Conservation (phyloP, 495 filamentous ascomycete species). For the Hapsidospora chrysogenum region DNA sequence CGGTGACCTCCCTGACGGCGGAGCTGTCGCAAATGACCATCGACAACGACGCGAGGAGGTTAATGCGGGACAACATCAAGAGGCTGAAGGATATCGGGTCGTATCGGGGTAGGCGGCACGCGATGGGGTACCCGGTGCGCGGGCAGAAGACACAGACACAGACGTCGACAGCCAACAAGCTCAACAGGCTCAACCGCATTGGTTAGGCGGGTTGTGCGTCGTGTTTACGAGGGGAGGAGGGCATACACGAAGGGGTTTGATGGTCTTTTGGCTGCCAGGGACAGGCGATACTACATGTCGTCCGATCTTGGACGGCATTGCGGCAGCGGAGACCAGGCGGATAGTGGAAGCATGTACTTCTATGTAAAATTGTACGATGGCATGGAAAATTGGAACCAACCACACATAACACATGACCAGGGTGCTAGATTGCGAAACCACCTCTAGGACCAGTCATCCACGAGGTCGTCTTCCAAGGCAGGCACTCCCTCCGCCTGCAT, state of each 20-base stretch:
- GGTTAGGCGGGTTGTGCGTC: too few relatives aligned
- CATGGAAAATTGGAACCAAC: too few relatives aligned
- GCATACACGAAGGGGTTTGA: too few relatives aligned
- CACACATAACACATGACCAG: too few relatives aligned
- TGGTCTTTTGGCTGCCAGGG: too few relatives aligned
- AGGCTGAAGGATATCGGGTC: constrained; percentile 81
- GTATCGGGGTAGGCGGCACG: constrained; percentile 81
- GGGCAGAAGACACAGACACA: constrained; percentile 79
- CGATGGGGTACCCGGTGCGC: constrained; percentile 70
- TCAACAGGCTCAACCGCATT: constrained; percentile 74
- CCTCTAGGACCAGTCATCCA: not conserved
- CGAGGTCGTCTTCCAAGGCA: constrained; percentile 44
- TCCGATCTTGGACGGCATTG: too few relatives aligned
- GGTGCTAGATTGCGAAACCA: too few relatives aligned
- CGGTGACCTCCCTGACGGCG: constrained; percentile 60
- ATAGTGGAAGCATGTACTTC: too few relatives aligned
- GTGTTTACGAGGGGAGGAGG: too few relatives aligned
- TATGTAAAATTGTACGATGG: too few relatives aligned
- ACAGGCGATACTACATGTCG: too few relatives aligned
- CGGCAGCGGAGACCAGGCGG: too few relatives aligned
- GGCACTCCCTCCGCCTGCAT: constrained; percentile 41
- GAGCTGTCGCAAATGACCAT: constrained; percentile 85
- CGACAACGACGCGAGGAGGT: constrained; percentile 69
- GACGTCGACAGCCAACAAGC: constrained; percentile 57
- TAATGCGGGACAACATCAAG: constrained; percentile 68